Evolutionary conservation across 352 stramenopile species (phyloP).

Genomic region (Blastocystis sp.): DNA sequence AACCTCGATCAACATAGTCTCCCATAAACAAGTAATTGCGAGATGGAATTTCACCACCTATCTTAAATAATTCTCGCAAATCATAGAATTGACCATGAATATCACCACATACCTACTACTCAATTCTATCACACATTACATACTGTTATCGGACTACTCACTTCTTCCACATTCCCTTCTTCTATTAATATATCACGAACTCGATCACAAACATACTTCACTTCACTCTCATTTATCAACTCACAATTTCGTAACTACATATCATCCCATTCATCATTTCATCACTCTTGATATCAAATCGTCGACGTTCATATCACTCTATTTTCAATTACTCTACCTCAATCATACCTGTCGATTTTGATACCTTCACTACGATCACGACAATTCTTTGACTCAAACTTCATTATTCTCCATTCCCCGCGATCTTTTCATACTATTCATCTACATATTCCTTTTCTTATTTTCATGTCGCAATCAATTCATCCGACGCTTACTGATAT

Average conservation of each 20-base stretch:
- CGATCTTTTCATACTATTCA: not conserved
- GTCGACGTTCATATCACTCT: not conserved
- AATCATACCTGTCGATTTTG: not conserved
- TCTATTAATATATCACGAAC: conserved; percentile 95
- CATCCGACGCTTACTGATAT: not conserved
- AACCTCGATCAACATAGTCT: conserved; percentile 97
- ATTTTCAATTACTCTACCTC: not conserved
- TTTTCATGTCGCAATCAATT: not conserved
- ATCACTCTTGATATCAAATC: not conserved
- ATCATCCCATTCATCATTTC: not conserved
- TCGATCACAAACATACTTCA: conserved; percentile 90
- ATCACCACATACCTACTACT: conserved; percentile 88
- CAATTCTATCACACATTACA: conserved; percentile 58
- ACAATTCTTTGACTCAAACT: too few relatives aligned
- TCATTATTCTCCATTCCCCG: too few relatives aligned
- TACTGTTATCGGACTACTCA: conserved; percentile 94
- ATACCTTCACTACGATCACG: too few relatives aligned
- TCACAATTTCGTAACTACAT: conserved; percentile 71
- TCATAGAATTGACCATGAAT: conserved; percentile 99
- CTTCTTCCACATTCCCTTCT: conserved; percentile 94
- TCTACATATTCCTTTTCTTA: not conserved
- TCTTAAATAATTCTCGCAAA: conserved; percentile 85
- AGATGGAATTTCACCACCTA: conserved; percentile 89
- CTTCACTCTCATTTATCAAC: conserved; percentile 92
- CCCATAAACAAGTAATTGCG: conserved; percentile 99